These are phyloP conservation scores for Moelleriella libera DNA, from an alignment of 2,329 filamentous ascomycete species.

Conservation along the genomic window DNA sequence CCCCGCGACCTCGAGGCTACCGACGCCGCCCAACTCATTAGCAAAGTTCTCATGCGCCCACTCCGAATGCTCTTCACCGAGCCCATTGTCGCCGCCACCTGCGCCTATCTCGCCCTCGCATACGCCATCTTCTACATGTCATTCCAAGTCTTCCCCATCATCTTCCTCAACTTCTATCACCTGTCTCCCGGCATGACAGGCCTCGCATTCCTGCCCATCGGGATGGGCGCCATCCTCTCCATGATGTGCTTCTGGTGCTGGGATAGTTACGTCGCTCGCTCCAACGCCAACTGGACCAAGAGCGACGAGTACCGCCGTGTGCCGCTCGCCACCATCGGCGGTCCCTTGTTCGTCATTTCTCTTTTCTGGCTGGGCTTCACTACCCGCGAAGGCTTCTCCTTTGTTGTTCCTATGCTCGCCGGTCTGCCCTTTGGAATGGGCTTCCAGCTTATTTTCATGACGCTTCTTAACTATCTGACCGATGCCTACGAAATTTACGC, in stretches of 20 bases:
- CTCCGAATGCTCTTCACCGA: slow-evolving; percentile 60
- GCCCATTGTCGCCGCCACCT: slow-evolving; percentile 57
- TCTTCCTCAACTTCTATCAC: slow-evolving; percentile 49
- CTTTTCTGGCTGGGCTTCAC: slow-evolving; percentile 52
- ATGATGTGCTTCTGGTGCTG: slow-evolving; percentile 50
- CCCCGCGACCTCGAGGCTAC: slow-evolving; percentile 49
- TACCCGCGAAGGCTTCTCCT: slow-evolving; percentile 30
- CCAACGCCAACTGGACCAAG: slow-evolving; percentile 41
- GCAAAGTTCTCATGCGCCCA: slow-evolving; percentile 56
- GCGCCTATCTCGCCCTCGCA: slow-evolving; percentile 55
- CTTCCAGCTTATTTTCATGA: slow-evolving; percentile 49
- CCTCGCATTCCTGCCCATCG: slow-evolving; percentile 55
- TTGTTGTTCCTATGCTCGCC: slow-evolving; percentile 42
- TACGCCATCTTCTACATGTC: slow-evolving; percentile 59
- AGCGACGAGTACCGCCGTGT: slow-evolving; percentile 55
- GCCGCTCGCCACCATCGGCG: slow-evolving; percentile 57
- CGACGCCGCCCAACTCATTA: slow-evolving; percentile 43
- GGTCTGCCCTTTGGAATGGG: slow-evolving; percentile 48
- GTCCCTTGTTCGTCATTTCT: slow-evolving; percentile 43
- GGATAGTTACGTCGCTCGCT: slow-evolving; percentile 43
- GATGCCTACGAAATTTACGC: slow-evolving; percentile 56
- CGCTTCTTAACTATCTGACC: slow-evolving; percentile 48
- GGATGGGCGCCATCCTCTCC: slow-evolving; percentile 44
- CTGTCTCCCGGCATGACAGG: slow-evolving; percentile 52
- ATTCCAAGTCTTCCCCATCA: slow-evolving; percentile 61